phyloP scores from a whole-genome alignment of 2,329 filamentous ascomycete species.

The Epichloe sp. region DNA sequence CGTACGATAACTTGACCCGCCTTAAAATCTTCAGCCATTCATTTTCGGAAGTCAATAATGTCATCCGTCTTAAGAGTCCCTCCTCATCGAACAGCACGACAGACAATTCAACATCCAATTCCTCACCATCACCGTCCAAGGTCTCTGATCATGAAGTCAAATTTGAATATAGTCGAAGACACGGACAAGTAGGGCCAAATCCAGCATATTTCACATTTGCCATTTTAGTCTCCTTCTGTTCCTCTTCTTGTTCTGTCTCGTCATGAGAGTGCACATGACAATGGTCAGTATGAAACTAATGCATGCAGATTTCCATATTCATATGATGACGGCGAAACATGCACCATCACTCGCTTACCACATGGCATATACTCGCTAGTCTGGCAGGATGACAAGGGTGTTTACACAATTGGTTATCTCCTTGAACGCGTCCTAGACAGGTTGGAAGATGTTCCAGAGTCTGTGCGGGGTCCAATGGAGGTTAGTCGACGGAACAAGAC shows the following conservation, averaged over 20 bases:
- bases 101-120: neutral
- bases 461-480: constrained; percentile 43
- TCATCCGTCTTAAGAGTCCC: no score
- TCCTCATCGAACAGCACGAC: no score
- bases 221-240: neutral
- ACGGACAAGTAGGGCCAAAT: neutral
- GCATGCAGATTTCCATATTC: constrained; percentile 61
- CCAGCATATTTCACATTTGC: neutral
- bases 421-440: constrained; percentile 35
- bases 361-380: constrained; percentile 54
- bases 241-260: neutral
- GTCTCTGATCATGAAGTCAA: neutral
- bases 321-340: constrained; percentile 47
- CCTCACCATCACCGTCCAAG: neutral
- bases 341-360: constrained; percentile 39
- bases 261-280: neutral
- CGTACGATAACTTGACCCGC: no score
- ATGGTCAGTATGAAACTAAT: neutral
- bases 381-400: constrained; percentile 49
- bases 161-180: neutral
- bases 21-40: no score
- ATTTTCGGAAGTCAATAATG: no score
- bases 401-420: constrained; percentile 50
- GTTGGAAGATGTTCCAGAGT: constrained; percentile 33
- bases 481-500: constrained; percentile 48